These are phyloP conservation scores for Neofusicoccum umdonicola DNA, from an alignment of 2,329 filamentous ascomycete species.

Conservation along the genomic window DNA sequence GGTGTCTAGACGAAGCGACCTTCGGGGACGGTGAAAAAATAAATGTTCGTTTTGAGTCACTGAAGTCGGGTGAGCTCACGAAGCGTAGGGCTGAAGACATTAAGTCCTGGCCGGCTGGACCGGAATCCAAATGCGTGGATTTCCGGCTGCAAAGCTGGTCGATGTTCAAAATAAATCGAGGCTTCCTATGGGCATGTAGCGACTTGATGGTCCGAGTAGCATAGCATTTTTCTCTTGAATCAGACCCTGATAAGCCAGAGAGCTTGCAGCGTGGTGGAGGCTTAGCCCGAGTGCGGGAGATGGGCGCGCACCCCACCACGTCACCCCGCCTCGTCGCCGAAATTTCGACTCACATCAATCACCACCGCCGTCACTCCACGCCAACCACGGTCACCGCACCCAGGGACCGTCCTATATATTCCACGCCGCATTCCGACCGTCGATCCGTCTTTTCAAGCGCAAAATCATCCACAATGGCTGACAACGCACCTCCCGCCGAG, in stretches of 20 bases:
- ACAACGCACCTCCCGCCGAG: constrained; percentile 25
- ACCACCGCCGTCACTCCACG: constrained; percentile 12
- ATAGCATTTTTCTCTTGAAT: too few relatives aligned
- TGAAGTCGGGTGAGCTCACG: not conserved
- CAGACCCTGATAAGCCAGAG: not conserved
- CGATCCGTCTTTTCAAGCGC: not conserved
- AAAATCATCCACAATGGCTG: constrained; percentile 28
- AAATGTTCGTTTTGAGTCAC: not conserved
- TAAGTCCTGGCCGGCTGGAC: too few relatives aligned
- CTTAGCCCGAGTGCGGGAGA: not conserved
- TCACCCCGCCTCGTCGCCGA: constrained; percentile 15
- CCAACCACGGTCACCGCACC: not conserved
- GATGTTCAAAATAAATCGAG: too few relatives aligned
- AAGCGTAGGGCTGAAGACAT: not conserved
- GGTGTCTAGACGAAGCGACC: constrained; percentile 3
- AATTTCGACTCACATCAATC: constrained; percentile 17
- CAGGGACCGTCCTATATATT: not conserved
- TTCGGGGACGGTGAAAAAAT: not conserved
- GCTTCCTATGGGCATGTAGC: too few relatives aligned
- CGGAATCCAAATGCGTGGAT: too few relatives aligned
- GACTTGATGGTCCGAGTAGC: too few relatives aligned
- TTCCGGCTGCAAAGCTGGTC: too few relatives aligned
- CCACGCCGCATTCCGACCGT: not conserved
- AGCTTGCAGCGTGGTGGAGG: not conserved
- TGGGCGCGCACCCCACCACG: constrained; percentile 11